Conservation (phyloP, 495 filamentous ascomycete genomes). For the Daldinia bambusicola region DNA sequence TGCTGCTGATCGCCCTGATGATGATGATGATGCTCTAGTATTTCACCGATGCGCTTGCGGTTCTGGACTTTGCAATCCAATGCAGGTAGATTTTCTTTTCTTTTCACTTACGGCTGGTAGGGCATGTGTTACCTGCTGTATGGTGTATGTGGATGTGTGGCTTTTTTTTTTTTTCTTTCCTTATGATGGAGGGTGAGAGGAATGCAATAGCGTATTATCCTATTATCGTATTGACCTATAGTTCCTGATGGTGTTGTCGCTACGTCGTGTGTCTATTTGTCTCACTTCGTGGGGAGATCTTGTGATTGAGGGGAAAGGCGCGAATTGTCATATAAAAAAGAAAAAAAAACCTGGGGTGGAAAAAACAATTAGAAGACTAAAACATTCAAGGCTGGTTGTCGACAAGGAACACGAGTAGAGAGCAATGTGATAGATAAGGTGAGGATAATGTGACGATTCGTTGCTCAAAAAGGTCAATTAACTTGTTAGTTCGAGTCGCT, state of each 20-base stretch:
- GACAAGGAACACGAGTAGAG: not conserved
- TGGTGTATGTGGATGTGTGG: not conserved
- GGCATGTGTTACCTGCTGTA: constrained; percentile 1
- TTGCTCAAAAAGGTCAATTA: constrained; percentile 1
- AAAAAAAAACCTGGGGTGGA: not conserved
- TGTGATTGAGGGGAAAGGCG: constrained; percentile 18
- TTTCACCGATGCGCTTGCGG: constrained; percentile 13
- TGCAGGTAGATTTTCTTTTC: not conserved
- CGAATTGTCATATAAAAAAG: constrained; percentile 3
- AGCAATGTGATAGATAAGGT: constrained; percentile 10
- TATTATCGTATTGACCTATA: constrained; percentile 18
- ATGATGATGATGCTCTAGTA: constrained; percentile 24
- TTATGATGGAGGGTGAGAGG: constrained; percentile 7
- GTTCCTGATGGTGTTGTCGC: constrained; percentile 31
- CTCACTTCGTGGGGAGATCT: constrained; percentile 43
- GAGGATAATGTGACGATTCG: constrained; percentile 16
- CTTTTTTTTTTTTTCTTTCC: constrained; percentile 8
- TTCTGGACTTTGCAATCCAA: not conserved
- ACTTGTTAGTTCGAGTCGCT: not conserved
- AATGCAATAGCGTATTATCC: not conserved
- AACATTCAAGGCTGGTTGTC: not conserved
- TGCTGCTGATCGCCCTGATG: constrained; percentile 32
- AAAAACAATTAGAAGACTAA: not conserved
- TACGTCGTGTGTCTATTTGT: constrained; percentile 44
- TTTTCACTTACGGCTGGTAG: constrained; percentile 27